Base-by-base conservation (phyloP, 768 basidiomycete species). In the Rhizopogon roseolus region DNA sequence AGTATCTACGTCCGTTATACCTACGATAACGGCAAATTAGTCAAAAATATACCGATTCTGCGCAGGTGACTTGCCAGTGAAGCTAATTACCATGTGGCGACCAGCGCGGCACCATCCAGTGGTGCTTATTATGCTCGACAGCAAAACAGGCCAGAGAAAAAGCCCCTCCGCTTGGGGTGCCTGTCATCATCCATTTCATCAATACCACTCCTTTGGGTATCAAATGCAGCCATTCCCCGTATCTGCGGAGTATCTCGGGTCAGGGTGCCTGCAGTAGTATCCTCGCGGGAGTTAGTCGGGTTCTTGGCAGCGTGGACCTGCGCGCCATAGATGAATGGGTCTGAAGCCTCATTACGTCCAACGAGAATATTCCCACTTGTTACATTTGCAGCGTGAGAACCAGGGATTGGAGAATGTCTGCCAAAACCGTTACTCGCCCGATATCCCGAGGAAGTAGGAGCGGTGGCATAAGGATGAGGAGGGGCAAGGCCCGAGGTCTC, bases 391-490 rank as follows among this genome's bases (percentile, higher is more conserved):
- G 66, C 52, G 69, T 71, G 57, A 17, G 73, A 49, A 43, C 76
- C 74, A 46, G 60, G 50, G 52, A 57, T 61, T 41, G 82, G 75
- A 4, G 84, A 85, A 53, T 76, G 77, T 39, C 84, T 78, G 22
- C 81, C 86, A 57, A 84, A 88, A 52, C 69, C 65, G 54, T 68
- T 67, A 37, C 71, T 69, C 27, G 66, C 67, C 16, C 85, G 82
- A 63, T 83, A 84, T 3, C 79, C 81, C 41, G 73, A 78, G 1
- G 81, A 72, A 53, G 76, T 80, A 6, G 84, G 81, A 6, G 83
- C 80, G 36, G 80, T 75, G 8, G 88, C 89, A 53, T 90, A 91
- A 32, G 89, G 89, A 64, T 91, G 89, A 29, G 84, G 77, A 8
- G 77, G 72, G 17, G 77, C 70, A 39, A 85, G 74, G 9, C 76